Conservation (phyloP, 148 eudicot species). For the Cornus controversa region DNA sequence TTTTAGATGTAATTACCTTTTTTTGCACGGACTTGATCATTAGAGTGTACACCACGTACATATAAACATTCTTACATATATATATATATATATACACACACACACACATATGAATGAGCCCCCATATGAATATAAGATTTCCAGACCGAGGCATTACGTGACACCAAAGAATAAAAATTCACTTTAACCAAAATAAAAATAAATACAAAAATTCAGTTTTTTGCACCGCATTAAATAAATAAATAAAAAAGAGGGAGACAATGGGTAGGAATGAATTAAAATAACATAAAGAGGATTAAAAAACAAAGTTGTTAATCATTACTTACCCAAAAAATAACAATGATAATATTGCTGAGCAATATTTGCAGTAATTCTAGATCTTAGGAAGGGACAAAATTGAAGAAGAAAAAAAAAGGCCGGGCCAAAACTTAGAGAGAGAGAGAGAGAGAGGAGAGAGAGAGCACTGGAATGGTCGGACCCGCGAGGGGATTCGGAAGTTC, state of each 20-base stretch:
- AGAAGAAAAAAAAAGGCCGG: too few relatives aligned
- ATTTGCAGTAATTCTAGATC: background rate
- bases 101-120: too few relatives aligned
- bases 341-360: background rate
- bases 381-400: background rate
- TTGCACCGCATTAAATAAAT: background rate
- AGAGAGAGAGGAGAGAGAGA: background rate
- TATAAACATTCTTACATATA: too few relatives aligned
- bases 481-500: background rate
- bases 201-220: background rate
- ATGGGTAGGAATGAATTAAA: too few relatives aligned
- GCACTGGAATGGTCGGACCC: background rate
- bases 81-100: too few relatives aligned
- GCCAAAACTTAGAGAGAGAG: too few relatives aligned
- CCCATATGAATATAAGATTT: background rate
- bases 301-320: background rate
- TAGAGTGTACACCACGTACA: too few relatives aligned
- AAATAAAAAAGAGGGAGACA: background rate
- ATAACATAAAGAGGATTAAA: too few relatives aligned
- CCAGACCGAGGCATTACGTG: constrained; percentile 4
- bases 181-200: too few relatives aligned
- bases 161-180: too few relatives aligned
- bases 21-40: too few relatives aligned
- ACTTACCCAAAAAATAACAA: background rate
- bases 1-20: too few relatives aligned